phyloP scores from a whole-genome alignment of 139 green algal species.

The Micromonas commoda region DNA sequence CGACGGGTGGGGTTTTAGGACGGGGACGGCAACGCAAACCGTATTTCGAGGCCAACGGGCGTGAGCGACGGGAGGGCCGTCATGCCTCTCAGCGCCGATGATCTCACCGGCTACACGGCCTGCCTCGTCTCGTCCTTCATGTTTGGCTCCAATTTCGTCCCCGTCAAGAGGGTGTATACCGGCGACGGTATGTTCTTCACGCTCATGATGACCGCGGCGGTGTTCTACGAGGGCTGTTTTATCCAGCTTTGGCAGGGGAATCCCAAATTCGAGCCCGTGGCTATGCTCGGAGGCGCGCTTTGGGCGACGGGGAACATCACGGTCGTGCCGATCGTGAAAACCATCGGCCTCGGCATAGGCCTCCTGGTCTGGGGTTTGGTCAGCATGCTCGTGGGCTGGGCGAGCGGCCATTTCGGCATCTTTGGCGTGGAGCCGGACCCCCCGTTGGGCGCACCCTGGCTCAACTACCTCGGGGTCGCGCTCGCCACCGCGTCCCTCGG shows the following conservation, averaged over 20 bases:
- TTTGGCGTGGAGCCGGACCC: neutral
- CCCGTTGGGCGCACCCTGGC: neutral
- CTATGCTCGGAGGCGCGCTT: neutral
- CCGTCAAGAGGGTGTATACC: neutral
- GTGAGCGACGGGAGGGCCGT: no score
- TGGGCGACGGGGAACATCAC: slow-evolving; percentile 20
- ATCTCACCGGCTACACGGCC: neutral
- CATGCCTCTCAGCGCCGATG: neutral
- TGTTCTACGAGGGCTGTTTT: neutral
- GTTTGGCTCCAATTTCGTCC: slow-evolving; percentile 26
- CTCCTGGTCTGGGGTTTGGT: neutral
- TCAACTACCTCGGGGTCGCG: slow-evolving; percentile 6
- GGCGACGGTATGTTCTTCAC: slow-evolving; percentile 20
- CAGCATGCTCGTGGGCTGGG: slow-evolving; percentile 19
- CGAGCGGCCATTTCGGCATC: slow-evolving; percentile 15
- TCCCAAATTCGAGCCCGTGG: neutral
- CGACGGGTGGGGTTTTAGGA: no score
- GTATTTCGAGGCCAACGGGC: no score
- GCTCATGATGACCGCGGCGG: neutral
- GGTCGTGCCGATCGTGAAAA: slow-evolving; percentile 2
- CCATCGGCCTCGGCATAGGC: neutral
- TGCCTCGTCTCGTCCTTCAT: slow-evolving; percentile 7
- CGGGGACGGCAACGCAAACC: no score
- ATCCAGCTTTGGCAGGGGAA: neutral
- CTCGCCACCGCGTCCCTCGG: neutral